Base-by-base conservation (phyloP, 2,329 filamentous ascomycete species). In the Paecilomyces sp. region DNA sequence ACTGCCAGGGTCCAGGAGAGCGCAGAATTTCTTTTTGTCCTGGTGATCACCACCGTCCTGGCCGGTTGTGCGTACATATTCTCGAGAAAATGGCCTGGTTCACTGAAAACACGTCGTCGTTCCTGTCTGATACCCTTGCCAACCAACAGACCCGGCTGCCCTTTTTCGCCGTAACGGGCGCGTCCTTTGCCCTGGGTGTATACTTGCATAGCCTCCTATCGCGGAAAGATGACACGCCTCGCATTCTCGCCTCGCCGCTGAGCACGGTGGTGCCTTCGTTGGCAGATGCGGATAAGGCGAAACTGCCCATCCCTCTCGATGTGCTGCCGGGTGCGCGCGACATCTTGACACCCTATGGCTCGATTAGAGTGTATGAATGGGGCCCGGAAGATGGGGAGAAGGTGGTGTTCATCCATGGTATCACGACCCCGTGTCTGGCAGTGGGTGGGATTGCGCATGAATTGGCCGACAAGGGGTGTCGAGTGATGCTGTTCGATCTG, bases 401-500 rank as follows among this genome's bases (percentile, higher is more conserved):
- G 68, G 85, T 93, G 1, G 76, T 95, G 13, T 77, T 95, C 28
- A 75, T 95, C 15, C 91, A 93, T 72, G 91, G 91, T 4, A 92
- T 94, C 67, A 89, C 86, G 56, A 94, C 90, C 5, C 91, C 91
- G 0, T 87, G 86, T 62, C 78, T 92, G 55, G 82, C 89, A 0
- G 75, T 93, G 18, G 86, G 85, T 1, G 81, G 83, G 51, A 71
- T 94, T 36, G 88, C 88, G 13, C 79, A 85, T 68, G 83, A 81
- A 57, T 79, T 95, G 57, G 89, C 83, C 0, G 75, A 77, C 6
- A 80, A 79, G 59, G 89, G 90, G 0, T 92, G 84, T 71, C 81
- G 91, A 62, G 90, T 96, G 1, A 88, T 95, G 83, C 76, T 93
- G 1, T 91, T 93, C 69, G 87, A 85, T 84, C 75, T 74, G 82